phyloP scores from a whole-genome alignment of 2,329 filamentous ascomycete species.

The Thielaviopsis punctulata region DNA sequence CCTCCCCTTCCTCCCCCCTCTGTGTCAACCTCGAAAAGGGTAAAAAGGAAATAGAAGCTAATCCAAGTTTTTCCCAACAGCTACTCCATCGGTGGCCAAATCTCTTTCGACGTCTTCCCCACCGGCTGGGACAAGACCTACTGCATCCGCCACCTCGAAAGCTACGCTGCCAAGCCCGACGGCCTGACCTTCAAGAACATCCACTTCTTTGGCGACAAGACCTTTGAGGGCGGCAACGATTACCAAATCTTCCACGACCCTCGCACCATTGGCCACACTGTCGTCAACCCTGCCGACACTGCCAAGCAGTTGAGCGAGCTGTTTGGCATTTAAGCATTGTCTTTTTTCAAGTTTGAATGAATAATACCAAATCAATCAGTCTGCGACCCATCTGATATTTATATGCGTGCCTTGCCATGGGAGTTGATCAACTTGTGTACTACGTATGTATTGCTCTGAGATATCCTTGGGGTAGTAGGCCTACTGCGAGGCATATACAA shows the following conservation, averaged over 20 bases:
- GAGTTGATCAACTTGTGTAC: neutral
- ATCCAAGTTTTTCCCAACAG: conserved; percentile 23
- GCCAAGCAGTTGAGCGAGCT: conserved; percentile 62
- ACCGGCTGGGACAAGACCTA: conserved; percentile 98
- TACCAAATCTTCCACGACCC: conserved; percentile 79
- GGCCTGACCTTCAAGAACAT: conserved; percentile 69
- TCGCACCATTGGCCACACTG: conserved; percentile 71
- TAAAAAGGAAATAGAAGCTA: neutral
- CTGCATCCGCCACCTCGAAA: conserved; percentile 74
- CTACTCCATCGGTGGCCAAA: conserved; percentile 89
- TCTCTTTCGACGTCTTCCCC: conserved; percentile 97
- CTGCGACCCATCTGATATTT: no score
- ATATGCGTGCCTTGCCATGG: conserved; percentile 16
- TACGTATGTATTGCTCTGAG: neutral
- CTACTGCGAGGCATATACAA: neutral
- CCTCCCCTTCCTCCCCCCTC: neutral
- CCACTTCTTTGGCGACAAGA: conserved; percentile 99
- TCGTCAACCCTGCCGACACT: conserved; percentile 69
- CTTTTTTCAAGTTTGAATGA: neutral
- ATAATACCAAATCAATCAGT: conserved; percentile 7
- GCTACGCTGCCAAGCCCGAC: conserved; percentile 52
- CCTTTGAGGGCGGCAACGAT: conserved; percentile 78
- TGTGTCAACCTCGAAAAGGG: neutral
- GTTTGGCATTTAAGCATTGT: conserved; percentile 43
- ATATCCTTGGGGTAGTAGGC: neutral